Conservation (phyloP, 495 filamentous ascomycete genomes). For the Coniosporium apollinis region DNA sequence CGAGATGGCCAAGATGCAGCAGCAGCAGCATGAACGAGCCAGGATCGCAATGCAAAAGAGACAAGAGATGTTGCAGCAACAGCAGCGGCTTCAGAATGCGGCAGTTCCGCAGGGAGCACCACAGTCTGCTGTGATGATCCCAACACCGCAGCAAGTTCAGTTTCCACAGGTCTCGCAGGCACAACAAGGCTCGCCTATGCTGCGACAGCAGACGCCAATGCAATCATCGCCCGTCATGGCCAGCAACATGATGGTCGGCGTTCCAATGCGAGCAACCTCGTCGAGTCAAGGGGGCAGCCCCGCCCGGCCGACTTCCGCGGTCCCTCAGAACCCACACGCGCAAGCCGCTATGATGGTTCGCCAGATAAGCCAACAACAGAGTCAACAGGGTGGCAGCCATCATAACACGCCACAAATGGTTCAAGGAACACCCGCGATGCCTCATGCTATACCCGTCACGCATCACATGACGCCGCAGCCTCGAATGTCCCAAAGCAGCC, state of each 20-base stretch:
- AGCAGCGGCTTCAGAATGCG: slow-evolving; percentile 5
- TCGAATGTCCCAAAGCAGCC: slow-evolving; percentile 18
- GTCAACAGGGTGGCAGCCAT: slow-evolving; percentile 41
- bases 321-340: slow-evolving; percentile 38
- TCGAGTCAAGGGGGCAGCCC: slow-evolving; percentile 64
- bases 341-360: slow-evolving; percentile 59
- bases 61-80: slow-evolving; percentile 10
- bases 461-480: slow-evolving; percentile 35
- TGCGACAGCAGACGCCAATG: slow-evolving; percentile 61
- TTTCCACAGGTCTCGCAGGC: slow-evolving; percentile 35
- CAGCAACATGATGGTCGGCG: slow-evolving; percentile 37
- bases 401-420: slow-evolving; percentile 71
- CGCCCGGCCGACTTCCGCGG: slow-evolving; percentile 55
- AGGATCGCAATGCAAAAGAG: slow-evolving; percentile 3
- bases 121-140: slow-evolving; percentile 1
- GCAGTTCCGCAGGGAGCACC: slow-evolving; percentile 3
- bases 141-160: slow-evolving; percentile 19
- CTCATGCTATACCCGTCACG: slow-evolving; percentile 26
- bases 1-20: too few species aligned
- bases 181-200: slow-evolving; percentile 60
- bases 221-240: slow-evolving; percentile 61
- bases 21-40: slow-evolving; percentile 5
- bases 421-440: slow-evolving; percentile 61
- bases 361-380: slow-evolving; percentile 45
- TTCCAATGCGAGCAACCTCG: slow-evolving; percentile 64